Conservation (phyloP, 257 asterid species). For the Perilla frutescens region DNA sequence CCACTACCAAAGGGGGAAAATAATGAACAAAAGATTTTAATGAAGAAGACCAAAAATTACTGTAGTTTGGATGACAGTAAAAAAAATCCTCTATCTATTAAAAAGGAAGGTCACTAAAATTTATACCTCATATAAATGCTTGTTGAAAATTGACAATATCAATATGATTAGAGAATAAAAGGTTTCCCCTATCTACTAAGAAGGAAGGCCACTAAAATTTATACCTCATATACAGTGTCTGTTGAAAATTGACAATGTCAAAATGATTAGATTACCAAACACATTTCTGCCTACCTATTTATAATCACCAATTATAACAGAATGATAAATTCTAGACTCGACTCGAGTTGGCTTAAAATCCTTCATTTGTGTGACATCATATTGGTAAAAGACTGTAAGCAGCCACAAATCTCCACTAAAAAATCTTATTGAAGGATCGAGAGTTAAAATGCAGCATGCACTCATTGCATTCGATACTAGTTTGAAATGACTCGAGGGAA, state of each 20-base stretch:
- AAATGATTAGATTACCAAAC: background rate
- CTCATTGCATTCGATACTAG: background rate
- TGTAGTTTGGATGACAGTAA: background rate
- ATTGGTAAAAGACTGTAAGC: background rate
- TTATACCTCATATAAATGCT: background rate
- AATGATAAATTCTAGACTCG: constrained; percentile 16
- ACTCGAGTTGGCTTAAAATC: constrained; percentile 4
- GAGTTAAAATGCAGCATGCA: background rate
- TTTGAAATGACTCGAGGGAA: background rate
- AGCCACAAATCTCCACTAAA: constrained; percentile 11
- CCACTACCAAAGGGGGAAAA: background rate
- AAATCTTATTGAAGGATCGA: background rate
- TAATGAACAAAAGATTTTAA: background rate
- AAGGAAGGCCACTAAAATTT: constrained; percentile 7
- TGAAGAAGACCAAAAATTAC: background rate
- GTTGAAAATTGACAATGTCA: constrained; percentile 5
- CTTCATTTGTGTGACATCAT: background rate
- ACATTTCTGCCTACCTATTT: background rate
- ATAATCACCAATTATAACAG: constrained; percentile 2
- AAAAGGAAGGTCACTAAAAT: constrained; percentile 7
- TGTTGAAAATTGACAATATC: constrained; percentile 1
- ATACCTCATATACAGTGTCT: background rate
- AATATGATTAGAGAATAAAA: background rate
- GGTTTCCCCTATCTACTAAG: background rate
- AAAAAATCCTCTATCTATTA: background rate